Percentiles rank a stretch among this genome's conserved stretches.
Conservation (phyloP, 345 rosid genomes). For the Cardamine resedifolia region DNA sequence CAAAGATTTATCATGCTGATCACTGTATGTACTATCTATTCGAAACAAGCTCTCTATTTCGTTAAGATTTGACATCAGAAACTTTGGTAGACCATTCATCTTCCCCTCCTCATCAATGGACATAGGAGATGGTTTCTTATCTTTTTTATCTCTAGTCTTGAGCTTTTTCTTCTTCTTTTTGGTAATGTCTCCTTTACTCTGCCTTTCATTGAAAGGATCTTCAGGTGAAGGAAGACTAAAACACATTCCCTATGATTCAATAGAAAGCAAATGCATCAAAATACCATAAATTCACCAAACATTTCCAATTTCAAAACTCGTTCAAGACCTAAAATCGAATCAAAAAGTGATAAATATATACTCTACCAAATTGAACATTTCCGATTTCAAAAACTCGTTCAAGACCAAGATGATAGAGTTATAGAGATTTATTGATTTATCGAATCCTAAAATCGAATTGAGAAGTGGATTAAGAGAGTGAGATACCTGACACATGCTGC, state of each 20-base stretch:
- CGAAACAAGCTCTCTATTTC: slow-evolving; percentile 55
- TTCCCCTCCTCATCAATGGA: slow-evolving; percentile 28
- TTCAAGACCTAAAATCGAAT: not conserved
- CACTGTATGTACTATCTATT: slow-evolving; percentile 32
- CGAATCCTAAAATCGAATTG: not conserved
- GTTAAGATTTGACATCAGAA: slow-evolving; percentile 57
- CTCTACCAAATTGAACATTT: not conserved
- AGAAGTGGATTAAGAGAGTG: not conserved
- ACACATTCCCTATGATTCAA: slow-evolving; percentile 75
- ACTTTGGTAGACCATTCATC: slow-evolving; percentile 55
- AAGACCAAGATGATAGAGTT: not conserved
- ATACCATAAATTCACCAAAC: not conserved
- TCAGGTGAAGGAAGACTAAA: slow-evolving; percentile 80
- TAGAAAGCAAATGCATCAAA: not conserved
- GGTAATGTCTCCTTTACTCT: slow-evolving; percentile 41
- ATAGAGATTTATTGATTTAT: not conserved
- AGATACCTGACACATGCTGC: slow-evolving; percentile 67
- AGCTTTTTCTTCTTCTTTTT: slow-evolving; percentile 36
- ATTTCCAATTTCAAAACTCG: not conserved
- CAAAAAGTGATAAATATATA: not conserved
- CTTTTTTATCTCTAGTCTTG: slow-evolving; percentile 24
- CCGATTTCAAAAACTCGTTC: not conserved
- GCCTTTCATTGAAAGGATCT: slow-evolving; percentile 74
- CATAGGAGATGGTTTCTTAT: slow-evolving; percentile 22
- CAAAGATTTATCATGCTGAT: slow-evolving; percentile 44